Evolutionary conservation across 495 filamentous ascomycete species (phyloP).

Genomic region (Aspergillus funiculosus): DNA sequence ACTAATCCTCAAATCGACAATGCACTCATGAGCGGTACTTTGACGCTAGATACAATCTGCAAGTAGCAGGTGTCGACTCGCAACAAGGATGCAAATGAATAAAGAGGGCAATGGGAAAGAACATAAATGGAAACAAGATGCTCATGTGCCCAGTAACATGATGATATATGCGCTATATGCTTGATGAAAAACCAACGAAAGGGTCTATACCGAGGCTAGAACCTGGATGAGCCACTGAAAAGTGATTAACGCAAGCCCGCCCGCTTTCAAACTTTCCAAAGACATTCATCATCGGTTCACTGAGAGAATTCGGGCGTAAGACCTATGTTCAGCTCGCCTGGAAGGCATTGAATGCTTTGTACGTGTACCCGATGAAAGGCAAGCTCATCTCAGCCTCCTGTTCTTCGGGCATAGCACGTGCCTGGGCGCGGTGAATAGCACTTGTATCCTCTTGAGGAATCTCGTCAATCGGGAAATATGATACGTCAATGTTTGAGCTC

Average conservation of each 20-base stretch:
- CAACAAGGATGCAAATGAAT: conserved; percentile 23
- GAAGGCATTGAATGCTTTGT: conserved; percentile 93
- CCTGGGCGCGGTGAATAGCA: conserved; percentile 61
- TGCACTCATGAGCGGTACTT: conserved; percentile 13
- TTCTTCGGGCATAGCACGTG: conserved; percentile 54
- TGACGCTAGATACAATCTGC: conserved; percentile 16
- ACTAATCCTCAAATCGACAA: conserved; percentile 9
- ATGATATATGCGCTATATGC: conserved; percentile 39
- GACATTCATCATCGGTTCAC: conserved; percentile 16
- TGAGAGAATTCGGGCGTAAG: conserved; percentile 11
- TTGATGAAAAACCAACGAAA: conserved; percentile 28
- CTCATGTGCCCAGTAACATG: conserved; percentile 34
- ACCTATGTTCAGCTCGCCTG: conserved; percentile 32
- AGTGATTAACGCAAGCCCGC: conserved; percentile 36
- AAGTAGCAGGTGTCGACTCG: conserved; percentile 23
- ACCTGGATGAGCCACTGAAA: conserved; percentile 22
- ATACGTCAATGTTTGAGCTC: conserved; percentile 88
- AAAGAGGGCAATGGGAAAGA: conserved; percentile 13
- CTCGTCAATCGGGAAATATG: conserved; percentile 97
- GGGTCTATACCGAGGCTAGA: conserved; percentile 17
- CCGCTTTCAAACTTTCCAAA: conserved; percentile 27
- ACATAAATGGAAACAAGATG: conserved; percentile 26
- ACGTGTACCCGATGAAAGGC: conserved; percentile 97
- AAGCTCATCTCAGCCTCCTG: conserved; percentile 80
- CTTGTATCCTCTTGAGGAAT: conserved; percentile 88